Evolutionary conservation across 2,329 filamentous ascomycete genomes (phyloP).

Genomic region (Pyrenophora teres): DNA sequence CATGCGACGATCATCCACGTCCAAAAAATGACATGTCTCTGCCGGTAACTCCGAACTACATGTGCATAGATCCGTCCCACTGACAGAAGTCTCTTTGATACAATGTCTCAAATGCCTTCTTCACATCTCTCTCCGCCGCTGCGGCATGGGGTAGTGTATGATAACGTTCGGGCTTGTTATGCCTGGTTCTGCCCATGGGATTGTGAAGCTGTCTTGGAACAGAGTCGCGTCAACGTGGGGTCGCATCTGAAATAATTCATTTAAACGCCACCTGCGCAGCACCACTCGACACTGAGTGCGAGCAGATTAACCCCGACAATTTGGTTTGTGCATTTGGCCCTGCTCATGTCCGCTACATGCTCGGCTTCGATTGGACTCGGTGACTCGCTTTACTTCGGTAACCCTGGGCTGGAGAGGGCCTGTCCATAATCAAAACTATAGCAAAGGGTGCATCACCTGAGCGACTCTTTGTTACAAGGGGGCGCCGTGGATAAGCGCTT

Average conservation of each 20-base stretch:
- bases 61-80: neutral
- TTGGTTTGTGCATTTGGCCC: slow-evolving; percentile 1
- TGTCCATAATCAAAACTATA: neutral
- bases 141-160: neutral
- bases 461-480: neutral
- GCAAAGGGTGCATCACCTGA: neutral
- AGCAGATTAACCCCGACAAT: neutral
- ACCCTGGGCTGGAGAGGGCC: neutral
- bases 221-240: neutral
- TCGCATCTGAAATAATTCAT: neutral
- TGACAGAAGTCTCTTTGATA: neutral
- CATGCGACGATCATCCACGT: slow-evolving; percentile 6
- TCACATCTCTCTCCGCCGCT: neutral
- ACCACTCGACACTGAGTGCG: neutral
- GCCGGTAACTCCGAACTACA: slow-evolving; percentile 1
- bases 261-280: neutral
- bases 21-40: slow-evolving; percentile 9
- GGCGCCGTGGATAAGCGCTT: slow-evolving; percentile 5
- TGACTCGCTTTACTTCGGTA: neutral
- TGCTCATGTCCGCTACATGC: neutral
- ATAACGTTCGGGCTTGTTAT: neutral
- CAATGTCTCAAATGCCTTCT: neutral
- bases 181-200: slow-evolving; percentile 2
- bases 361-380: neutral
- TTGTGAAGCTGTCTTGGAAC: neutral